phyloP scores from a whole-genome alignment of 768 basidiomycete species.

The Amanita pallidorosea region DNA sequence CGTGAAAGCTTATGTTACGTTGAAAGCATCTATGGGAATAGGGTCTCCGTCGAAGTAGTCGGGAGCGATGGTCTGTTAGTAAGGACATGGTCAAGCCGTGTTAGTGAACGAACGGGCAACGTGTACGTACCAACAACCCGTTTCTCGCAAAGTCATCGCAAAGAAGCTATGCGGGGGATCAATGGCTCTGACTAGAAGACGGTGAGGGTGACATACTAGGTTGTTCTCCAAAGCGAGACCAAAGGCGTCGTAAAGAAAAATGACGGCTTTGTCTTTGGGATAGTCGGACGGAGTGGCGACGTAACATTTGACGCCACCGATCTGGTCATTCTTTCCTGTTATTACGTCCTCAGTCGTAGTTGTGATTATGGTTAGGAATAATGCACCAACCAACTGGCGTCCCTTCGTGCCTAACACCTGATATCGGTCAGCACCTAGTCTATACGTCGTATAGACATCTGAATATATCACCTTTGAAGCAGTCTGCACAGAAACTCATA shows the following conservation, averaged over 20 bases:
- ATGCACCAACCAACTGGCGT: background rate
- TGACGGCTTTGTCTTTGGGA: conserved; percentile 43
- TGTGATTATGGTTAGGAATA: background rate
- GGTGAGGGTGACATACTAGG: background rate
- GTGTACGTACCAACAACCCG: conserved; percentile 22
- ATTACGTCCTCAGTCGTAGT: background rate
- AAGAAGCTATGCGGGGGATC: conserved; percentile 19
- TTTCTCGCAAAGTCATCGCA: background rate
- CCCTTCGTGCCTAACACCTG: conserved; percentile 4
- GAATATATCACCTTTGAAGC: background rate
- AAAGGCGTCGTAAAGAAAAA: conserved; percentile 44
- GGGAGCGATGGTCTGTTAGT: conserved; percentile 20
- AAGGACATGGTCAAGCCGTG: background rate
- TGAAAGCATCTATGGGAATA: conserved; percentile 13
- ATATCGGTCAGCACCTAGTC: background rate
- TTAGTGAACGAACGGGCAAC: background rate
- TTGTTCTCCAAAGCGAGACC: conserved; percentile 19
- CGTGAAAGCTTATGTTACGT: background rate
- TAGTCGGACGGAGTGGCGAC: conserved; percentile 45
- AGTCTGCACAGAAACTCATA: conserved; percentile 6
- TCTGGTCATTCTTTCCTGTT: conserved; percentile 34
- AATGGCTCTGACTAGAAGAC: background rate
- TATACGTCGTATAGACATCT: too few relatives aligned
- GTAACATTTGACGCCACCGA: conserved; percentile 40
- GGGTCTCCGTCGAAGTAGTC: conserved; percentile 38